These are phyloP conservation scores for Oryza nivara DNA, from an alignment of 176 grass and related monocot species.

Conservation along the genomic window DNA sequence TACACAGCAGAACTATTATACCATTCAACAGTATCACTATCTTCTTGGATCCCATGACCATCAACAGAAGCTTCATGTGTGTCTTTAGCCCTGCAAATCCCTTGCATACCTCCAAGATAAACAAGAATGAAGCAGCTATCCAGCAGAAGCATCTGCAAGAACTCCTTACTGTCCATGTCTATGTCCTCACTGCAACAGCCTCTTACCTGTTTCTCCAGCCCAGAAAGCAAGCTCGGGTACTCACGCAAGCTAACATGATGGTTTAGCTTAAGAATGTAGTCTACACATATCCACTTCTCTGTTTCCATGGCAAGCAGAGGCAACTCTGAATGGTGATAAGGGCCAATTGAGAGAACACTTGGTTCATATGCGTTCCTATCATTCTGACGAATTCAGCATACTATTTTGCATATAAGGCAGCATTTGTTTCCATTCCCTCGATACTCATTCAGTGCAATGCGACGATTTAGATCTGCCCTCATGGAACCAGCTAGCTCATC, in stretches of 20 bases:
- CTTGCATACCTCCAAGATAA: rapidly evolving
- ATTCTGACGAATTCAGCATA: neutral
- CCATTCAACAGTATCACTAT: neutral
- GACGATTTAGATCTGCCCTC: neutral
- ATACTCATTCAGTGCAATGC: neutral
- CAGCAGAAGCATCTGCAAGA: conserved; percentile 14
- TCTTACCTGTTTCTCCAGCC: no score
- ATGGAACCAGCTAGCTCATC: neutral
- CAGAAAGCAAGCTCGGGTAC: neutral
- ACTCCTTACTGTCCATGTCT: neutral
- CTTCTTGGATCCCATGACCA: neutral
- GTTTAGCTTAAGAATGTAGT: neutral
- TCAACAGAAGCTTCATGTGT: neutral
- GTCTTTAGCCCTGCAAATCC: no score
- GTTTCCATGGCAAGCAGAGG: neutral
- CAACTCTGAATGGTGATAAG: neutral
- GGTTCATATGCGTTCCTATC: neutral
- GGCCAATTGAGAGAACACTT: neutral
- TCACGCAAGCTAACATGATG: neutral
- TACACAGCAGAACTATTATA: conserved; percentile 29
- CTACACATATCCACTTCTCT: conserved; percentile 12
- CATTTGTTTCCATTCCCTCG: neutral
- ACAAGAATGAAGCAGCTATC: conserved; percentile 20
- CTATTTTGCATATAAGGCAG: neutral
- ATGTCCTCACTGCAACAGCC: no score